Percentiles rank a stretch among this genome's conserved stretches.
Conservation (phyloP, 1,139 yeast genomes). For the Protomyces lactucae-debilis region DNA sequence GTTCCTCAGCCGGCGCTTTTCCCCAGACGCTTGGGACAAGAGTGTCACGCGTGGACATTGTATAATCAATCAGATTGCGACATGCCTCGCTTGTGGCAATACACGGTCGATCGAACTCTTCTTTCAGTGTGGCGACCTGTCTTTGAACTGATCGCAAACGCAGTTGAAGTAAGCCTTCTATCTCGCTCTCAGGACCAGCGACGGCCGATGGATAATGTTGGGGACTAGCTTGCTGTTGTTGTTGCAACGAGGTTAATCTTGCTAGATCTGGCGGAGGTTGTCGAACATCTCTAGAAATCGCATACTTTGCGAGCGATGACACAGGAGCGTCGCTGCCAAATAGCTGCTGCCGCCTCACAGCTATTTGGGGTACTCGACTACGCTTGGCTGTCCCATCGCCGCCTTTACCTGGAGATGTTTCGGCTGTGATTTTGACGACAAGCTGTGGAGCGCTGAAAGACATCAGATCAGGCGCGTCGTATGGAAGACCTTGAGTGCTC, state of each 20-base stretch:
- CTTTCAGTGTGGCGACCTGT: not conserved
- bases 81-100: conserved; percentile 10
- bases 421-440: not conserved
- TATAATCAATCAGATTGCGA: conserved; percentile 2
- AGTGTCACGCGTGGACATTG: conserved; percentile 6
- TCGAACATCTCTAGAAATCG: not conserved
- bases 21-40: conserved; percentile 19
- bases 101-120: not conserved
- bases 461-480: too few species aligned
- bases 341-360: not conserved
- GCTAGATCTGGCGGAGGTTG: not conserved
- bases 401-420: not conserved
- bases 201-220: not conserved
- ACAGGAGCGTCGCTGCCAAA: not conserved
- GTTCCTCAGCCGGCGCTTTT: not conserved
- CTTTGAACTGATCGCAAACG: not conserved
- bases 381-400: not conserved
- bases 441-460: not conserved
- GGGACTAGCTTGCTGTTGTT: not conserved
- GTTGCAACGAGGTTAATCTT: not conserved
- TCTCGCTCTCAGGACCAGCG: not conserved
- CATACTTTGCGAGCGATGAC: not conserved
- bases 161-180: not conserved
- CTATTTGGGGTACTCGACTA: not conserved
- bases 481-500: too few species aligned